Evolutionary conservation across 169 alveolate species (phyloP).

Genomic region (Eimeria sp.): DNA sequence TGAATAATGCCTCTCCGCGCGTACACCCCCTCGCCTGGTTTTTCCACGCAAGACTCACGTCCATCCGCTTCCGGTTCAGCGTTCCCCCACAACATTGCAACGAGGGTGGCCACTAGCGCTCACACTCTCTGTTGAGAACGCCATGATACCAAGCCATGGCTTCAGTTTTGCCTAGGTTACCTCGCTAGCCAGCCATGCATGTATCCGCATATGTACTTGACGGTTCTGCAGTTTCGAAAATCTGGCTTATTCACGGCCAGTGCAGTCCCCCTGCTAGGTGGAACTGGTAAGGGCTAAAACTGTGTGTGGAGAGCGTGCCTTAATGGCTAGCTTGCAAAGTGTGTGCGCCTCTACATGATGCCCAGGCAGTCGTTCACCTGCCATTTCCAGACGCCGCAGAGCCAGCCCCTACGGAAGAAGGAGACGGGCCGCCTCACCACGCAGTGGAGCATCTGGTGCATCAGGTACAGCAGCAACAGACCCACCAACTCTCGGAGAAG

Average conservation of each 20-base stretch:
- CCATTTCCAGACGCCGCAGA: constrained; percentile 49
- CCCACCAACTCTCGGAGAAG: constrained; percentile 49
- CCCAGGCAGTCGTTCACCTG: constrained; percentile 55
- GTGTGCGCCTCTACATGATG: background rate
- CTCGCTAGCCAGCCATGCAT: background rate
- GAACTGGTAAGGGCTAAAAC: background rate
- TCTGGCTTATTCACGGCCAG: background rate
- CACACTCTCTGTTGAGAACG: background rate
- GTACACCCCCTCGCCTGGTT: background rate
- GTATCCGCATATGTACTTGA: background rate
- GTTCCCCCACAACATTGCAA: too few species aligned
- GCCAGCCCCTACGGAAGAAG: constrained; percentile 62
- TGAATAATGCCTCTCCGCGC: background rate
- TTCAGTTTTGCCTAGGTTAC: background rate
- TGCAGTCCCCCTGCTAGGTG: background rate
- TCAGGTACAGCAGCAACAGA: constrained; percentile 31
- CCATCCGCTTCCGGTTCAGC: background rate
- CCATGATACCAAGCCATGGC: too few species aligned
- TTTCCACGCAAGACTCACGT: background rate
- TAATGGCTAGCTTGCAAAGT: background rate
- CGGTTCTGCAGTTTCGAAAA: background rate
- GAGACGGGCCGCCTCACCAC: constrained; percentile 63
- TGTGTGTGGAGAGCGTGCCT: background rate
- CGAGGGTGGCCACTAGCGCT: background rate
- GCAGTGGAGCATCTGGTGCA: constrained; percentile 36